Evolutionary conservation across 2,329 filamentous ascomycete genomes (phyloP).

Genomic region (Fusarium domesticum): DNA sequence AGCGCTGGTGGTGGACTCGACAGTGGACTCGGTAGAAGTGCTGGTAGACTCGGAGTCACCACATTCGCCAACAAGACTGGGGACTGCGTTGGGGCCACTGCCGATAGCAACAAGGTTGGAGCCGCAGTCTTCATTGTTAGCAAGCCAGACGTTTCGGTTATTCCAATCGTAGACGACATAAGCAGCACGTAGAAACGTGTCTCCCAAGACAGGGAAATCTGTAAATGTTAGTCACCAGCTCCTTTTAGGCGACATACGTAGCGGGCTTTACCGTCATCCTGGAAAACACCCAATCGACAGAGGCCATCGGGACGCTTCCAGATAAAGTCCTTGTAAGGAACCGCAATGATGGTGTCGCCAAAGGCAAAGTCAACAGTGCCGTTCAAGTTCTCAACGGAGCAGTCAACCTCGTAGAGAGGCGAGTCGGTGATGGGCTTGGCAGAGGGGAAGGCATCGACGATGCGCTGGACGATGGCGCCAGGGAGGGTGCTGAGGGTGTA

Average conservation of each 20-base stretch:
- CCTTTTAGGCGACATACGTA: not conserved
- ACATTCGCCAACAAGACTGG: constrained; percentile 33
- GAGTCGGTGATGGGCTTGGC: constrained; percentile 41
- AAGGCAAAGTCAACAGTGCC: constrained; percentile 47
- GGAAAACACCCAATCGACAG: constrained; percentile 46
- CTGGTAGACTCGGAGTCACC: constrained; percentile 14
- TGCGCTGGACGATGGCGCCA: constrained; percentile 45
- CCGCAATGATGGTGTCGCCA: constrained; percentile 42
- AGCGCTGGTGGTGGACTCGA: constrained; percentile 1
- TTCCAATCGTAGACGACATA: constrained; percentile 45
- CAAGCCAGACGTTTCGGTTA: constrained; percentile 39
- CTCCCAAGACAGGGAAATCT: constrained; percentile 41
- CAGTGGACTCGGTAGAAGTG: constrained; percentile 13
- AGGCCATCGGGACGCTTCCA: constrained; percentile 35
- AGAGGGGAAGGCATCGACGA: constrained; percentile 43
- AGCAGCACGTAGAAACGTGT: constrained; percentile 44
- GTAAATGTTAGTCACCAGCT: not conserved
- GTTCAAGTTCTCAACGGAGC: constrained; percentile 30
- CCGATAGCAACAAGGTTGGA: constrained; percentile 38
- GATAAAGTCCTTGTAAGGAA: constrained; percentile 45
- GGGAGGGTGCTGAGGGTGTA: constrained; percentile 65
- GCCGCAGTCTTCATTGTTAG: constrained; percentile 39
- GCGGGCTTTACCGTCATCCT: constrained; percentile 31
- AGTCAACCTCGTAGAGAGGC: constrained; percentile 50
- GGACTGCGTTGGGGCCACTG: constrained; percentile 39